Base-by-base conservation (phyloP, 2,329 filamentous ascomycete species). In the Alternaria sp. region DNA sequence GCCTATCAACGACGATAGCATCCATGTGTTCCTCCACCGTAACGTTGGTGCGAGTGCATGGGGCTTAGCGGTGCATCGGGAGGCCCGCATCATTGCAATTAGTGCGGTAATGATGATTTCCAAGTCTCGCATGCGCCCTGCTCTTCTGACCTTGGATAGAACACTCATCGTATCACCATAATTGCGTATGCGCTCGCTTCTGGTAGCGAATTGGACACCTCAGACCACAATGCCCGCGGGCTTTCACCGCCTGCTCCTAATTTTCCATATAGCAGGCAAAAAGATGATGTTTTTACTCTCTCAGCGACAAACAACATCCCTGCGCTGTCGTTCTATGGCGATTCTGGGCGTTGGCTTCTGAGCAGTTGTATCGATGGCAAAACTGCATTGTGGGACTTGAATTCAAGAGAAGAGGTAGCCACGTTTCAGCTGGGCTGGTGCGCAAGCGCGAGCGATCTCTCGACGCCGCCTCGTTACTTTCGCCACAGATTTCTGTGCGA, bases 21-120 rank as follows among this genome's bases (percentile, higher is more conserved):
- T 74, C 67, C 81, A 60, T 71, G 81, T 82, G 0, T 92, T 97
- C 72, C 92, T 97, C 59, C 87, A 88, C 60, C 86, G 91, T 38
- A 93, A 91, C 73, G 93, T 97, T 3, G 87, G 87, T 1, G 81
- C 80, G 25, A 94, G 92, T 61, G 94, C 94, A 3, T 99, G 95
- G 95, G 95, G 94, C 0, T 79, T 97, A 49, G 90, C 93, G 8
- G 85, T 97, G 11, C 94, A 98, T 76, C 85, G 87, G 63, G 82
- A 89, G 64, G 92, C 92, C n/a, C 88, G 94, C 0, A 82, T 97
- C 63, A 90, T 99, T 64, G 95, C 94, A 0, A 90, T 96, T 40
- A 92, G 91, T 69, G 89, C 92, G 0, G 46, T 50, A 46, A 50
- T 38, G 30, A 50, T 5, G n/a, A n/a, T 4, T 11, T 25, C 16